Evolutionary conservation across 1,284 basidiomycete genomes (phyloP).

Genomic region (Sanghuangporus weigelae): DNA sequence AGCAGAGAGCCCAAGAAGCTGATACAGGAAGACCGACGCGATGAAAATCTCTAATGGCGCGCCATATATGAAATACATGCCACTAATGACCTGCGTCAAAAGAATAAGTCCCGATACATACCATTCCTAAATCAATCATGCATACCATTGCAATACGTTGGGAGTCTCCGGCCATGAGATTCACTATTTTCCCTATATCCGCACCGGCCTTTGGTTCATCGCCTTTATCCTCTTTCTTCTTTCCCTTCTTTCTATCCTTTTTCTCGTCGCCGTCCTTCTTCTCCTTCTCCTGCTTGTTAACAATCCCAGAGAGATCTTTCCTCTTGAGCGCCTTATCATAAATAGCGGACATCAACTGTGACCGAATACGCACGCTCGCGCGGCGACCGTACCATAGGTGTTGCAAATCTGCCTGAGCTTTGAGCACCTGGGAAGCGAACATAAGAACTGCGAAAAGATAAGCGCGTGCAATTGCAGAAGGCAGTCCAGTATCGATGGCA

Average conservation of each 20-base stretch:
- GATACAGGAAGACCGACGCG: constrained; percentile 73
- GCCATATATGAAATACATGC: neutral
- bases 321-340: constrained; percentile 89
- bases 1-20: constrained; percentile 76
- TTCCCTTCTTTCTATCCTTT: constrained; percentile 13
- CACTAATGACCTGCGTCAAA: neutral
- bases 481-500: constrained; percentile 27
- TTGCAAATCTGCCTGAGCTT: constrained; percentile 68
- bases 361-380: constrained; percentile 60
- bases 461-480: constrained; percentile 47
- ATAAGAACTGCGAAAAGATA: constrained; percentile 71
- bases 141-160: constrained; percentile 45
- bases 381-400: constrained; percentile 77
- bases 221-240: constrained; percentile 33
- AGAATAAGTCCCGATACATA: constrained; percentile 33
- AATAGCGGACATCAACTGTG: constrained; percentile 75
- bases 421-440: constrained; percentile 51
- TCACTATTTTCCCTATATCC: constrained; percentile 74
- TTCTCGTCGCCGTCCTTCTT: constrained; percentile 27
- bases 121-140: constrained; percentile 34
- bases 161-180: constrained; percentile 59
- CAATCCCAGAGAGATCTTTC: constrained; percentile 78
- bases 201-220: constrained; percentile 65
- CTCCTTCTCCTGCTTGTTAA: constrained; percentile 44
- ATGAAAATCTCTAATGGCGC: constrained; percentile 59